Base-by-base conservation (phyloP, 306 rosid species). In the Cicer judaicum region DNA sequence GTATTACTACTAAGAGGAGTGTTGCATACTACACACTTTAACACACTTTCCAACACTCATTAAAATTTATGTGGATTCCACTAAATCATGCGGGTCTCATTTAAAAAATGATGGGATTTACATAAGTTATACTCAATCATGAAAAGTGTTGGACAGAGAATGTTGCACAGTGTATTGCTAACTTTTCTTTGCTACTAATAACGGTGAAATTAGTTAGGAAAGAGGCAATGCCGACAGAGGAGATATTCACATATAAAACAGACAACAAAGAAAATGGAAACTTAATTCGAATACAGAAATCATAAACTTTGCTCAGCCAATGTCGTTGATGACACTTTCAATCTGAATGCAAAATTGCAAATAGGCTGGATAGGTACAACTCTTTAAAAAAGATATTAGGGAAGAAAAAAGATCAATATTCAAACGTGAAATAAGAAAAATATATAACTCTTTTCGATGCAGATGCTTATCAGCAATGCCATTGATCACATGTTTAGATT, bases 291-390 rank as follows among this genome's bases (percentile, higher is more conserved):
- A 5, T 14, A 39, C 18, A 66, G 56, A 71, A 62, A 63, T 70
- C 29, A 54, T 21, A 21, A 64, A 12, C 42, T 44, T 15, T 50
- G 34, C 62, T 11, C 66, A 11, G 62, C 8, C 48, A 56, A 34
- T 52, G 15, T 40, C 10, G 46, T 49, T 46, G n/a, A 54, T 15
- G 64, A 46, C 14, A 55, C 56, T 69, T 60, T 44, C 14, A 81
- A 63, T 72, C 70, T 34, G 54, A 43, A 53, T 8, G 79, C 72
- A 84, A 59, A 76, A 21, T 12, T 59, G 36, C 52, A 64, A 43
- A 65, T 55, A 55, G 43, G 47, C 18, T 19, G 53, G 10, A 44
- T 6, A 46, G n/a, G 9, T 29, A 46, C 12, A 50, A 36, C 43
- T 5, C 21, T 21, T 59, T 19, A 59, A 18, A 6, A 16, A 36